Evolutionary conservation across 208 protist genomes (phyloP).

Genomic region (Jaenimonas drosophilae): DNA sequence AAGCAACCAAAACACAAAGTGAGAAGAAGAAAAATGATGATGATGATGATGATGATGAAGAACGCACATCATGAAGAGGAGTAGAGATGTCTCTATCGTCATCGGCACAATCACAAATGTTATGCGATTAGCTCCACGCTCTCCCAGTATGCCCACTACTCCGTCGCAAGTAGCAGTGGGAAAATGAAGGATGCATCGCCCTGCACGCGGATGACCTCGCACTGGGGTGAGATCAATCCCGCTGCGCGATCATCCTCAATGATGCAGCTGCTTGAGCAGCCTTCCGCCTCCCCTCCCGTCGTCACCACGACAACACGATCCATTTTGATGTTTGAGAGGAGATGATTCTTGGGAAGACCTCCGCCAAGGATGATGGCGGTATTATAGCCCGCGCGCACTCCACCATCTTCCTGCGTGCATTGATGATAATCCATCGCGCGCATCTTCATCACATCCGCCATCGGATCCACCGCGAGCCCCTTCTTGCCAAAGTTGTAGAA

Average conservation of each 20-base stretch:
- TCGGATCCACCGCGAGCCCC: slow-evolving; percentile 95
- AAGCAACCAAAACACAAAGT: too few species aligned
- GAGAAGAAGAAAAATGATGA: too few species aligned
- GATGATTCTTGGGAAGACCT: slow-evolving; percentile 76
- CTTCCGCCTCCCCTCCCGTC: slow-evolving; percentile 76
- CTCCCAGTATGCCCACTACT: slow-evolving; percentile 5
- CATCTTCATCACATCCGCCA: slow-evolving; percentile 74
- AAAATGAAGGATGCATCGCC: slow-evolving; percentile 85
- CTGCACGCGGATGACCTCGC: slow-evolving; percentile 73
- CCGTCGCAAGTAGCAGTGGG: slow-evolving; percentile 47
- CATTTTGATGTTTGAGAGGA: slow-evolving; percentile 52
- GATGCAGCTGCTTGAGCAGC: slow-evolving; percentile 71
- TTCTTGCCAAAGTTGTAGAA: slow-evolving; percentile 98
- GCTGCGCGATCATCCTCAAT: slow-evolving; percentile 50
- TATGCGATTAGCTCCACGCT: too few species aligned
- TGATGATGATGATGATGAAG: too few species aligned
- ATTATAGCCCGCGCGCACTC: slow-evolving; percentile 11
- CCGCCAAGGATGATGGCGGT: slow-evolving; percentile 69
- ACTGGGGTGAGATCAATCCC: slow-evolving; percentile 25
- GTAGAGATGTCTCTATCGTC: too few species aligned
- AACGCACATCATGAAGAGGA: too few species aligned
- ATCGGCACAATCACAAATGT: too few species aligned
- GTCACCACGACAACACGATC: slow-evolving; percentile 67
- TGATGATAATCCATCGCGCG: slow-evolving; percentile 9
- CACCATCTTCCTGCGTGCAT: slow-evolving; percentile 2